Percentiles rank a stretch among this genome's conserved stretches.
These are phyloP conservation scores for Leccinum subrobustum DNA, from an alignment of 1,284 basidiomycete species.

Conservation along the genomic window DNA sequence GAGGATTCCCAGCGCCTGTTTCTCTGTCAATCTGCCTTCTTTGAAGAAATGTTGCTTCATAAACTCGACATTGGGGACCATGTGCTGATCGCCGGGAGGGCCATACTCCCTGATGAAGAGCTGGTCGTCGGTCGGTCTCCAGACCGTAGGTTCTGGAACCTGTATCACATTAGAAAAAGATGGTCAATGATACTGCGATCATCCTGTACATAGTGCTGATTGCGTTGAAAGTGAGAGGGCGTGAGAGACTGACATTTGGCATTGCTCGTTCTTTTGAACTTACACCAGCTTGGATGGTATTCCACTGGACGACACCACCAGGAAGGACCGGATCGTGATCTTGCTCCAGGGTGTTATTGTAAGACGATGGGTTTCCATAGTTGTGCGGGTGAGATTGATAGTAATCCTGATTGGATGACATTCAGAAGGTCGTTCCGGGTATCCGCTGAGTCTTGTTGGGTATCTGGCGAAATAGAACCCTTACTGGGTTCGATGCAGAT, in stretches of 20 bases:
- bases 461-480: conserved; percentile 13
- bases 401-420: conserved; percentile 28
- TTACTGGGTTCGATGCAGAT: conserved; percentile 4
- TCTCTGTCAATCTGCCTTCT: conserved; percentile 85
- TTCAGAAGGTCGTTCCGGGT: conserved; percentile 19
- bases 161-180: conserved; percentile 17
- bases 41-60: conserved; percentile 92
- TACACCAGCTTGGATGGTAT: conserved; percentile 11
- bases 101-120: conserved; percentile 33
- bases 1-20: conserved; percentile 88
- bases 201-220: conserved; percentile 13
- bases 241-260: conserved; percentile 31
- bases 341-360: conserved; percentile 15
- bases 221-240: conserved; percentile 5
- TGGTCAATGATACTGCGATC: conserved; percentile 29
- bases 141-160: conserved; percentile 24
- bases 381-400: conserved; percentile 16
- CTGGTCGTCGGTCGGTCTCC: conserved; percentile 29
- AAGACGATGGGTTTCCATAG: conserved; percentile 17
- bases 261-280: conserved; percentile 29
- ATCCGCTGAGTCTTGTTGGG: conserved; percentile 14
- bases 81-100: conserved; percentile 24
- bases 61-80: conserved; percentile 77
- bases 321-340: conserved; percentile 33
- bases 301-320: conserved; percentile 33